Base-by-base conservation (phyloP, 176 grass and related monocot species). In the Carex pumila region DNA sequence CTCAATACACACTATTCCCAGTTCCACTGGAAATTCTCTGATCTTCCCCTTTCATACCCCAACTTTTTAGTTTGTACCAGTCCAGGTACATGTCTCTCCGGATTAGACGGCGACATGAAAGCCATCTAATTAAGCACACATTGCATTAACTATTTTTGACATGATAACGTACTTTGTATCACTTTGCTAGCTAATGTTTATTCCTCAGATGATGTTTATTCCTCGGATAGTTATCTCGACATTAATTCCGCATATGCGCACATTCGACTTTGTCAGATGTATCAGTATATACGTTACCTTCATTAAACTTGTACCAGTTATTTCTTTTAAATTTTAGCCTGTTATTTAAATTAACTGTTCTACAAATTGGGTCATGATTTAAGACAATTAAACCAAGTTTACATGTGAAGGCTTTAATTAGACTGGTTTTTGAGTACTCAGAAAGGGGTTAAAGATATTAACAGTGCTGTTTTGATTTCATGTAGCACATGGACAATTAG, bases 21-120 rank as follows among this genome's bases (percentile, higher is more conserved):
- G 13, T 34, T 78, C 52, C 15, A 55, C 52, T 78, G 73, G 50
- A 56, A 57, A 2, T 57, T 78, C 19, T 62, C 50, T 78, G 52
- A 78, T 52, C 22, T 78, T 55, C 52, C 73, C 52, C 73, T 78
- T 56, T 78, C 73, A 78, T 78, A 32, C 12, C 25, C 50, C 73
- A 21, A 57, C 47, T n/a, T 78, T 6, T 32, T 32, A 32, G 12
- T 78, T 18, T 78, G 3, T 57, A 57, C 73, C 73, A 31, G 73
- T 56, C 50, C 52, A 54, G 73, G 52, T 78, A 57, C 73, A 57
- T n/a, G 73, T 50, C 49, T 57, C 29, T 56, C 25, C 36, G 73
- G 73, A 78, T 78, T 78, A 56, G 73, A 78, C 12, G 73, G 73
- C 52, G 22, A 78, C 50, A 0, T 78, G 3, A 78, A 25, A 78